A percentile compares a stretch with the other conserved stretches of the same genome.
These are phyloP conservation scores for Penicillium subrubescens DNA, from an alignment of 495 filamentous ascomycete genomes.

Conservation along the genomic window DNA sequence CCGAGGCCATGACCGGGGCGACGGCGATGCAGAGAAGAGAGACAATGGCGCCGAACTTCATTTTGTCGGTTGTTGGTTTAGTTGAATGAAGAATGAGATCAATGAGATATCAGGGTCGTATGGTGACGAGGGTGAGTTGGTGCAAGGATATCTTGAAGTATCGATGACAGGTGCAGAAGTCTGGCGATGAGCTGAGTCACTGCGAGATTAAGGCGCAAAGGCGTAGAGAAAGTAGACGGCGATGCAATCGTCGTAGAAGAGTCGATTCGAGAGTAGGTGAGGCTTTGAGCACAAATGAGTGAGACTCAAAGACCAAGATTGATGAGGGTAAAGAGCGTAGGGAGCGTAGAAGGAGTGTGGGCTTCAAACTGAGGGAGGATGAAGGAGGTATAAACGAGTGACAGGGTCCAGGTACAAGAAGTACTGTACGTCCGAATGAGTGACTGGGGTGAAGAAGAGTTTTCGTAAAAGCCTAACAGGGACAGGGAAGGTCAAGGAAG, in stretches of 20 bases:
- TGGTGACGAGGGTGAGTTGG: neutral
- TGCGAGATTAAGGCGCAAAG: neutral
- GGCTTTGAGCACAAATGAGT: conserved; percentile 29
- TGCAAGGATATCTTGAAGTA: neutral
- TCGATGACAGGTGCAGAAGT: conserved; percentile 9
- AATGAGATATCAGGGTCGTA: neutral
- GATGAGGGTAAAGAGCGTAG: conserved; percentile 28
- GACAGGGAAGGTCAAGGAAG: conserved; percentile 6
- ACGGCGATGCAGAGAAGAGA: conserved; percentile 41
- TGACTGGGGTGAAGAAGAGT: conserved; percentile 25
- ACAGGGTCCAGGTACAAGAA: conserved; percentile 4
- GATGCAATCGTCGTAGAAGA: conserved; percentile 11
- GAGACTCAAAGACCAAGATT: conserved; percentile 21
- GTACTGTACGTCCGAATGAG: conserved; percentile 14
- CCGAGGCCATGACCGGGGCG: conserved; percentile 32
- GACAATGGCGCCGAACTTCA: conserved; percentile 40
- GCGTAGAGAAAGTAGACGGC: conserved; percentile 5
- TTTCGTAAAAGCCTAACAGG: conserved; percentile 22
- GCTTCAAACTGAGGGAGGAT: conserved; percentile 21
- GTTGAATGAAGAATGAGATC: neutral
- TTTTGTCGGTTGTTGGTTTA: conserved; percentile 22
- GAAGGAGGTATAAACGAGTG: conserved; percentile 25
- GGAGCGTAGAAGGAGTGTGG: conserved; percentile 25
- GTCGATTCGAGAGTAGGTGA: conserved; percentile 6
- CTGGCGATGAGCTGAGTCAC: conserved; percentile 6